Base-by-base conservation (phyloP, 805 yeast genomes). In the Wickerhamiella azymoides region DNA sequence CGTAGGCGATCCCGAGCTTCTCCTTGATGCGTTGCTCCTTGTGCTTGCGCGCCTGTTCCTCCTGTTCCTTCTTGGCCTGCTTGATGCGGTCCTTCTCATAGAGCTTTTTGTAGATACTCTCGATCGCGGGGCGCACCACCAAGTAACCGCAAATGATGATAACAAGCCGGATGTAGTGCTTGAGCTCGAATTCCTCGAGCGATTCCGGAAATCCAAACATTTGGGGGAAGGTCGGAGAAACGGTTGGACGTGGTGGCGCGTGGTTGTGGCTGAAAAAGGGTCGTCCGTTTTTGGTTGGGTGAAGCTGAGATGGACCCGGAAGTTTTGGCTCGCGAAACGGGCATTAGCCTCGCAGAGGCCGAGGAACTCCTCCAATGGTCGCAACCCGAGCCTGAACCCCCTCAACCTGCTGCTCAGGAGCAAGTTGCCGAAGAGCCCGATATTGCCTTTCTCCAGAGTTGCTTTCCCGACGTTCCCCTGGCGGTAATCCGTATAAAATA, bases 141-240 rank as follows among this genome's bases (percentile, higher is more conserved):
- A 61, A 30, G 46, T 62, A 62, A 24, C 49, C 53, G 32, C 58
- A 49, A 26, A 61, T 43, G 32, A 61, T 52, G 11, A 58, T 41
- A 27, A 57, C 52, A 26, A 62, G 47, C 5, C 65, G 60, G 16
- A 62, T 51, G 41, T 56, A 61, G 41, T 62, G 57, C 41, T 51
- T 54, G 25, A 54, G 44, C n/a, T 47, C 48, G 50, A 57, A 61
- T 35, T 59, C 56, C 35, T 52, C 32, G 36, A 58, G 27, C 9
- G 45, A 39, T 27, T 55, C 55, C 1, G 65, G 65, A 43, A 61
- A 60, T 17, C 65, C 65, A 46, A 57, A 57, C 58, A 60, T 54
- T 13, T 5, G 28, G 28, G 8, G 33, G 16, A 8, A 30, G 33
- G 33, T 30, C 9, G 16, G 16, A 30, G 9, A 11, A n/a, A 21